phyloP scores from a whole-genome alignment of 345 rosid species.

The Mangifera indica region DNA sequence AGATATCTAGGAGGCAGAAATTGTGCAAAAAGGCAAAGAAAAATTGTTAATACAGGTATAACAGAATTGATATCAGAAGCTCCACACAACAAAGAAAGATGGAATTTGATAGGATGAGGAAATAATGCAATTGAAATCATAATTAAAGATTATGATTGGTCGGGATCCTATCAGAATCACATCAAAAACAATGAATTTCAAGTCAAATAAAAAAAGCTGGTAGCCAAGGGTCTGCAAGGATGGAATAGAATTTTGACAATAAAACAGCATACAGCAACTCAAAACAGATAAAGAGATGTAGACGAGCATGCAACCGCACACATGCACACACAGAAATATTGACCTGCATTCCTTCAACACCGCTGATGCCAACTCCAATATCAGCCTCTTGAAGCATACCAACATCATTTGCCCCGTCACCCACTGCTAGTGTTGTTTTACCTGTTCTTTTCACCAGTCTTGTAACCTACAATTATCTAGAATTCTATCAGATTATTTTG shows the following conservation, averaged over 20 bases:
- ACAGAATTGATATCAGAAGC: neutral
- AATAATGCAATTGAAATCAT: no score
- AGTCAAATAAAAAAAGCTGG: neutral
- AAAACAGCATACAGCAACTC: neutral
- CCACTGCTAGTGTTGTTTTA: no score
- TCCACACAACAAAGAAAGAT: neutral
- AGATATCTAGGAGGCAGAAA: neutral
- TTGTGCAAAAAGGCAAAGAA: neutral
- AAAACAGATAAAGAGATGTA: neutral
- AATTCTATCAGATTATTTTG: no score
- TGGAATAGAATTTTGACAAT: neutral
- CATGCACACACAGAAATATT: neutral
- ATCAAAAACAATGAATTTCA: neutral
- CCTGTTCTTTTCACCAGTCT: no score
- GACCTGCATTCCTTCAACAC: constrained; percentile 98
- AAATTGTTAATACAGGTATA: neutral
- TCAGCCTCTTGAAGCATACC: no score
- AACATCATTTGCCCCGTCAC: no score
- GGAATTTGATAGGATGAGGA: no score
- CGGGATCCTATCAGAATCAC: no score
- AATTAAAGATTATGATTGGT: no score
- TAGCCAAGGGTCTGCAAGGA: neutral
- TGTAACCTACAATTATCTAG: no score
- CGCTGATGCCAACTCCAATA: no score
- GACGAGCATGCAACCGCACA: neutral